phyloP scores from a whole-genome alignment of 1,139 yeast genomes.

The Lodderomyces jiufengensis region DNA sequence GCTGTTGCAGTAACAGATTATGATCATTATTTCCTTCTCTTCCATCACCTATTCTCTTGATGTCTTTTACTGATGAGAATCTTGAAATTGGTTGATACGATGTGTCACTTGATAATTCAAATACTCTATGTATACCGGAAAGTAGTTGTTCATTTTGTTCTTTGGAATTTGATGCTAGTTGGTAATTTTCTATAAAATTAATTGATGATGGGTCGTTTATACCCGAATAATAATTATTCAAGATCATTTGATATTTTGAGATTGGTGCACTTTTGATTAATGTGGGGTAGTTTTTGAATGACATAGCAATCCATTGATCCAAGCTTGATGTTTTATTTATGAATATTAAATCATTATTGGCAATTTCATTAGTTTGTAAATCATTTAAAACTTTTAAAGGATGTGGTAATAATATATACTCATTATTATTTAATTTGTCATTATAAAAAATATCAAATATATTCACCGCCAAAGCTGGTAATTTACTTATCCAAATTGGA shows the following conservation, averaged over 20 bases:
- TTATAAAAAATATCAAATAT: slow-evolving; percentile 67
- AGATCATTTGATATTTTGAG: slow-evolving; percentile 50
- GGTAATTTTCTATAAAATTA: slow-evolving; percentile 17
- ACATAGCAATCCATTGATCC: slow-evolving; percentile 82
- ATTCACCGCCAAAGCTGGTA: slow-evolving; percentile 66
- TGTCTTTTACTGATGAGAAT: slow-evolving; percentile 17
- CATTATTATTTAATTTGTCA: slow-evolving; percentile 18
- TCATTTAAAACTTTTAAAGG: slow-evolving; percentile 49
- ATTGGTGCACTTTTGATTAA: slow-evolving; percentile 76
- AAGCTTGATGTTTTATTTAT: slow-evolving; percentile 62
- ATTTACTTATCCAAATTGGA: slow-evolving; percentile 74
- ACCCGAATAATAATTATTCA: slow-evolving; percentile 17
- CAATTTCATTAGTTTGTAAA: slow-evolving; percentile 27
- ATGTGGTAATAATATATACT: slow-evolving; percentile 58
- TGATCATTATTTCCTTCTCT: slow-evolving; percentile 3
- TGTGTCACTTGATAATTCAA: slow-evolving; percentile 29
- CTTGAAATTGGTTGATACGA: slow-evolving; percentile 38
- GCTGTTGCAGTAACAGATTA: not conserved
- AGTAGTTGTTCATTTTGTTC: slow-evolving; percentile 32
- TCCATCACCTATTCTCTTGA: slow-evolving; percentile 29
- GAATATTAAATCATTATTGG: slow-evolving; percentile 44
- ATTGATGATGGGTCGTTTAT: slow-evolving; percentile 6
- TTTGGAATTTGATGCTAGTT: slow-evolving; percentile 16
- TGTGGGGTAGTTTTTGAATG: slow-evolving; percentile 73
- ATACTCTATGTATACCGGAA: slow-evolving; percentile 50